These are phyloP conservation scores for Albugo candida DNA, from an alignment of 352 stramenopile genomes.

Conservation along the genomic window DNA sequence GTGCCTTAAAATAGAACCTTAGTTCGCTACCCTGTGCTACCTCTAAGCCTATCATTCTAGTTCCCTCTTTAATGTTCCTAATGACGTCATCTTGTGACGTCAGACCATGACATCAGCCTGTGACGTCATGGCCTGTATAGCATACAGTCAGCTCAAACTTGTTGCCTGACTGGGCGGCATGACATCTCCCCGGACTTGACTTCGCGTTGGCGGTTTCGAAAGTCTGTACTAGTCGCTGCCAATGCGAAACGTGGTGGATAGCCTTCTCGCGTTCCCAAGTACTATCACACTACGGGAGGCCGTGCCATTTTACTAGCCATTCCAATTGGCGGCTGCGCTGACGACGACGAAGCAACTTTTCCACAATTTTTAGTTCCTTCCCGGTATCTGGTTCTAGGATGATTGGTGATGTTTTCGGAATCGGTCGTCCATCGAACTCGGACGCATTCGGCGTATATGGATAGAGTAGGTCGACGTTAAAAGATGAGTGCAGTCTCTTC, in stretches of 20 bases:
- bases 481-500: conserved; percentile 1
- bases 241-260: conserved; percentile 3
- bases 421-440: neutral
- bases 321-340: conserved; percentile 6
- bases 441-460: neutral
- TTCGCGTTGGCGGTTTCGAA: conserved; percentile 1
- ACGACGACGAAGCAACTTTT: conserved; percentile 1
- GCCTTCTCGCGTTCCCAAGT: conserved; percentile 5
- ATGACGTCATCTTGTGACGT: too few relatives aligned
- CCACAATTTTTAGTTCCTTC: neutral
- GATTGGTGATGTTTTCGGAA: too few relatives aligned
- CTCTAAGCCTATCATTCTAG: too few relatives aligned
- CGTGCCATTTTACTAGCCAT: conserved; percentile 5
- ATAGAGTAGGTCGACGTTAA: conserved; percentile 5
- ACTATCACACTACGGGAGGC: neutral
- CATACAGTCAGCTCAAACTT: too few relatives aligned
- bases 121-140: too few relatives aligned
- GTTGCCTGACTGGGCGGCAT: too few relatives aligned
- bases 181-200: neutral
- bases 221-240: neutral
- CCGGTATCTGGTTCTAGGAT: too few relatives aligned
- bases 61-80: too few relatives aligned
- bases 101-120: too few relatives aligned
- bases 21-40: too few relatives aligned
- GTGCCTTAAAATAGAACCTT: too few relatives aligned